These are phyloP conservation scores for Thelonectria olida DNA, from an alignment of 2,329 filamentous ascomycete species.

Conservation along the genomic window DNA sequence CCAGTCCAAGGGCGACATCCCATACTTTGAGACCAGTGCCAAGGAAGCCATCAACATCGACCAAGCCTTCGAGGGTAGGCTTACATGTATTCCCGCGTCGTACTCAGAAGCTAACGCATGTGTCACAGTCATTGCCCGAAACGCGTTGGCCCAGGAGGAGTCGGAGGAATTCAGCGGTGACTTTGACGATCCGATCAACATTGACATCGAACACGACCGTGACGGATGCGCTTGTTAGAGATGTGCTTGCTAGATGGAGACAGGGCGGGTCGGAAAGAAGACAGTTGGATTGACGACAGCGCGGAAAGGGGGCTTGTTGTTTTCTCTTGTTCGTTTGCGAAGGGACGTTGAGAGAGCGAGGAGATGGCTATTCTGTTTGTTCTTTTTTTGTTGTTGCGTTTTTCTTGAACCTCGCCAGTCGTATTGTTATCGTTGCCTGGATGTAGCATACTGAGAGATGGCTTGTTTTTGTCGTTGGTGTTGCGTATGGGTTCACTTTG, in stretches of 20 bases:
- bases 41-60: constrained; percentile 99
- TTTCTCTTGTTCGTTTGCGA: constrained; percentile 7
- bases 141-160: constrained; percentile 95
- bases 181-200: constrained; percentile 98
- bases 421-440: constrained; percentile 36
- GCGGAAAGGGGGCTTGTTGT: constrained; percentile 5
- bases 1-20: constrained; percentile 95
- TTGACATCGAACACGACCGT: constrained; percentile 92
- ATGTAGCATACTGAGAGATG: constrained; percentile 39
- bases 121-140: constrained; percentile 87
- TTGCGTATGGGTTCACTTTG: constrained; percentile 37
- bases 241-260: not conserved
- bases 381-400: not conserved
- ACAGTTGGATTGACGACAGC: constrained; percentile 20
- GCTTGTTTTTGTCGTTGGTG: constrained; percentile 33
- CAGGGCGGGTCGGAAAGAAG: not conserved
- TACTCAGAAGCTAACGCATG: constrained; percentile 4
- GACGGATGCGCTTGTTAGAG: constrained; percentile 91
- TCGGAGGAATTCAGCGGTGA: constrained; percentile 97
- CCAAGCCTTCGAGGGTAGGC: constrained; percentile 74
- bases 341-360: not conserved
- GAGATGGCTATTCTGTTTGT: not conserved
- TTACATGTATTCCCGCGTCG: not conserved
- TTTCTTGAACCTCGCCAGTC: constrained; percentile 18
- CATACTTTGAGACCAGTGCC: constrained; percentile 98